A percentile compares a stretch with the other conserved stretches of the same genome.
phyloP scores from a whole-genome alignment of 2,329 filamentous ascomycete species.

The Pseudopithomyces chartarum region DNA sequence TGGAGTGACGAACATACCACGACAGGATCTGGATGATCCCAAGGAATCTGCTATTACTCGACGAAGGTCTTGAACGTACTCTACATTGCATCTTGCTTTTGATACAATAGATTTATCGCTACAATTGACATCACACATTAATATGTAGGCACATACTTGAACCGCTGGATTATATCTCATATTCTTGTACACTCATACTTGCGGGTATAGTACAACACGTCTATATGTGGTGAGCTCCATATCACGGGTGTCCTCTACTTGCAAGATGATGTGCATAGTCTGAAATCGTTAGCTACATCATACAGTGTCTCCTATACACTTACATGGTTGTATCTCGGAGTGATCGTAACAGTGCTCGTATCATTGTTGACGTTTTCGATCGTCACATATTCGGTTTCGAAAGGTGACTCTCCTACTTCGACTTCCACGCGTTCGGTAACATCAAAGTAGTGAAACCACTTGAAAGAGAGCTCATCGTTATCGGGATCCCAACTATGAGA shows the following conservation, averaged over 20 bases:
- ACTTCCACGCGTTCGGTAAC: neutral
- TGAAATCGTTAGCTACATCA: neutral
- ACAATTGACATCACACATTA: no score
- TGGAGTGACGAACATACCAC: no score
- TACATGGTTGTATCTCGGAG: slow-evolving; percentile 10
- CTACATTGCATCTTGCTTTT: no score
- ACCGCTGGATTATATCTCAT: neutral
- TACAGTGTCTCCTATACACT: neutral
- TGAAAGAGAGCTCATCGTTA: slow-evolving; percentile 16
- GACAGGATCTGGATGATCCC: no score
- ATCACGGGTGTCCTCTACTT: slow-evolving; percentile 8
- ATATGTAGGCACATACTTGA: no score
- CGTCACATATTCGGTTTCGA: slow-evolving; percentile 1
- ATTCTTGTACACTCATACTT: neutral
- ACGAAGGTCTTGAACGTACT: no score
- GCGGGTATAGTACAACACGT: slow-evolving; percentile 8
- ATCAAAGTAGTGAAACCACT: slow-evolving; percentile 24
- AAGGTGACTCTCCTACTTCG: neutral
- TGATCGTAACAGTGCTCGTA: slow-evolving; percentile 4
- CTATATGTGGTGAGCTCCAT: slow-evolving; percentile 16
- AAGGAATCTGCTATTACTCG: no score
- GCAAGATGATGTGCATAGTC: slow-evolving; percentile 17
- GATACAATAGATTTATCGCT: no score
- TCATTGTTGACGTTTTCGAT: neutral
- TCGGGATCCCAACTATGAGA: slow-evolving; percentile 23